Evolutionary conservation across 257 asterid species (phyloP), one percentile per base, ranked within the genome.

Genomic region (Nicotiana noctiflora): DNA sequence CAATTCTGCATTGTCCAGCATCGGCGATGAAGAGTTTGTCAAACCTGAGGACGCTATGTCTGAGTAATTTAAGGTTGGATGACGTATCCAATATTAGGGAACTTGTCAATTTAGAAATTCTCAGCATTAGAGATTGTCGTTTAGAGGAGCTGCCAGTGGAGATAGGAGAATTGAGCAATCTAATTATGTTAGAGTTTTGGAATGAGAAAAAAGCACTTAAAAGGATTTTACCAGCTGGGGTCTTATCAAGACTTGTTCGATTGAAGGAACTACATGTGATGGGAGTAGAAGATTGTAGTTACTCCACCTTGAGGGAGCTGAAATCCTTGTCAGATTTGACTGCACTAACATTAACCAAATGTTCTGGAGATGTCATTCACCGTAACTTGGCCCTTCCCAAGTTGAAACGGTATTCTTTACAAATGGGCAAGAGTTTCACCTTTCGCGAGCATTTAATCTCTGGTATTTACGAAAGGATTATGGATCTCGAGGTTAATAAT

Each of bases 261-360:
- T 77, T 84, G 65, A 80, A 84, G 59, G 87, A 84, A 76, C 46
- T 84, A 5, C 65, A 72, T 31, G 34, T 81, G 25, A 14, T 4
- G 57, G 13, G 0, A 29, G 57, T 44, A 2, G 37, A 32, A 49
- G n/a, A 31, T 14, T 49, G 75, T 14, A 6, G 3, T 14, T 68
- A 81, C 29, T 34, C 67, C 17, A 65, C 72, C 44, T 68, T 59
- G 27, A 27, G 5, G 60, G 83, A 81, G 80, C 34, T 40, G 74
- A 53, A 18, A 9, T 31, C 61, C 60, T 15, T 1, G 4, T 15
- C 0, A 0, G 4, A 15, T 0, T 40, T 81, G 80, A 81, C 80
- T 19, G 4, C 53, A 49, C 25, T 81, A 23, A 37, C 52, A n/a
- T 17, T 56, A 37, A 4, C 31, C 25, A 5, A 32, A 57, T 53